Percentiles rank a stretch among this genome's conserved stretches.
These are phyloP conservation scores for Leucoagaricus sp. DNA, from an alignment of 1,284 basidiomycete genomes.

Conservation along the genomic window DNA sequence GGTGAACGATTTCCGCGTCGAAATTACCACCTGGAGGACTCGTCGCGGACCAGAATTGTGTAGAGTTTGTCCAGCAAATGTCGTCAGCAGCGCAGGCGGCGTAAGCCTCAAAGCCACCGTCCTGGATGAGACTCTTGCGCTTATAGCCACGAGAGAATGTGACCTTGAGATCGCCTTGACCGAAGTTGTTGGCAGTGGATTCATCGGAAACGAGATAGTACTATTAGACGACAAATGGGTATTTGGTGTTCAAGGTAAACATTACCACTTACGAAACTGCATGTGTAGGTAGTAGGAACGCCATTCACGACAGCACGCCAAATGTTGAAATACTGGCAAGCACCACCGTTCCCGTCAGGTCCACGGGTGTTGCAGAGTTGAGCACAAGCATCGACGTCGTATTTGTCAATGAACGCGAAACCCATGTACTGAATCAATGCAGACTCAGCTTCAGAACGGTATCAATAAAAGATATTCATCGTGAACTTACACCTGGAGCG, in stretches of 20 bases:
- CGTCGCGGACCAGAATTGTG: conserved; percentile 32
- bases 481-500: conserved; percentile 40
- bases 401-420: conserved; percentile 41
- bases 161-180: conserved; percentile 39
- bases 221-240: conserved; percentile 20
- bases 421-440: conserved; percentile 43
- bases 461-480: conserved; percentile 16
- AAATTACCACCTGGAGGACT: conserved; percentile 27
- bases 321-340: conserved; percentile 47
- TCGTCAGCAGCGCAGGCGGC: conserved; percentile 18
- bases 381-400: conserved; percentile 40
- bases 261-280: conserved; percentile 37
- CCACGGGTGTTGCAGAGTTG: conserved; percentile 38
- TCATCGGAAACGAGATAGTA: conserved; percentile 41
- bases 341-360: conserved; percentile 35
- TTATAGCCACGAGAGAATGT: conserved; percentile 42
- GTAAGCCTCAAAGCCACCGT: conserved; percentile 37
- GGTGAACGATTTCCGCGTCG: conserved; percentile 38
- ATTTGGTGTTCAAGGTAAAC: not conserved
- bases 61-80: conserved; percentile 33
- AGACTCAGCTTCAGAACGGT: conserved; percentile 18
- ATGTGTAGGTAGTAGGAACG: conserved; percentile 41
- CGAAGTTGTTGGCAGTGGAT: conserved; percentile 40
- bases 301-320: conserved; percentile 45
- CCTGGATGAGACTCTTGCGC: conserved; percentile 32